A percentile compares a stretch with the other conserved stretches of the same genome.
Conservation (phyloP, 257 asterid genomes). For the Ligustrum vulgare region DNA sequence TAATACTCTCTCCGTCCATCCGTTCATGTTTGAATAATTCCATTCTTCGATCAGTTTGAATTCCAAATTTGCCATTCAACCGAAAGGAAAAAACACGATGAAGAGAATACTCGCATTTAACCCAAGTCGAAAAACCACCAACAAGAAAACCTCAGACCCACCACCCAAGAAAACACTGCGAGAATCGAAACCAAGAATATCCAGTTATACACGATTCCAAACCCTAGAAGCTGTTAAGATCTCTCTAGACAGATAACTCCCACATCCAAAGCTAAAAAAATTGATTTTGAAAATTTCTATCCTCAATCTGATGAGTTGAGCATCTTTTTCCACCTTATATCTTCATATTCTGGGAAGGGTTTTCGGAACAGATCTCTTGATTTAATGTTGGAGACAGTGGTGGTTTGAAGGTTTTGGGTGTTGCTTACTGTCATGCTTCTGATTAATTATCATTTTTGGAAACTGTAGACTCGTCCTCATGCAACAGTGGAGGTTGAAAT, state of each 20-base stretch:
- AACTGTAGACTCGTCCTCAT: conserved; percentile 92
- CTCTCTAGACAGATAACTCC: neutral
- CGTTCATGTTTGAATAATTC: neutral
- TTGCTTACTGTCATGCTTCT: conserved; percentile 22
- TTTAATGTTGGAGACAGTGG: neutral
- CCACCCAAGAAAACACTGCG: neutral
- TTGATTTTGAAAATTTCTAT: neutral
- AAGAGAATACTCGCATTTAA: neutral
- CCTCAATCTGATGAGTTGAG: neutral
- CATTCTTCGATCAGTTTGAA: neutral
- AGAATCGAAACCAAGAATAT: neutral
- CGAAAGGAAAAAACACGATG: neutral
- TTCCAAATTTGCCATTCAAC: neutral
- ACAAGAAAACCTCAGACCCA: neutral
- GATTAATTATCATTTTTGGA: conserved; percentile 7
- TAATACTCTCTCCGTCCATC: neutral
- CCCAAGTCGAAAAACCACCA: neutral
- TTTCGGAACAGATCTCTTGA: neutral
- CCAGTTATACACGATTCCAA: neutral
- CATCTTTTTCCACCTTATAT: neutral
- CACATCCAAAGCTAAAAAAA: neutral
- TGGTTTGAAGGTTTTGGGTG: neutral
- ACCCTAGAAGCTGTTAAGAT: neutral
- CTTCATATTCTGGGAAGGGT: neutral
- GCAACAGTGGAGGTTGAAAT: conserved; percentile 99